These are phyloP conservation scores for Cystofilobasidium bisporidii DNA, from an alignment of 768 basidiomycete genomes.

Conservation along the genomic window DNA sequence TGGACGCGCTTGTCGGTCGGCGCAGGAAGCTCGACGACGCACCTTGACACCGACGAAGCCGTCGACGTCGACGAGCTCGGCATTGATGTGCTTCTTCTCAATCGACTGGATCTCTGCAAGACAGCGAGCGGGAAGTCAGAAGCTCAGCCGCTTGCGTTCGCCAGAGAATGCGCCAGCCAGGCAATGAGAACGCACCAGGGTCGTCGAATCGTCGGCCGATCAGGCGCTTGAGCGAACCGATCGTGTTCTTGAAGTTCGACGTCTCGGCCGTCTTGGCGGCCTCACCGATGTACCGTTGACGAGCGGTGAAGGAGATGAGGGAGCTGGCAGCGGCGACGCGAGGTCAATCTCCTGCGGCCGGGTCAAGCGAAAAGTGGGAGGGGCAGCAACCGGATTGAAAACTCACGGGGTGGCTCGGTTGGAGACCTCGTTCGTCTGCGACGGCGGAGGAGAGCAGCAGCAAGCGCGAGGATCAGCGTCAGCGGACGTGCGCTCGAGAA, in stretches of 20 bases:
- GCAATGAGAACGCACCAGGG: conserved; percentile 16
- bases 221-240: conserved; percentile 83
- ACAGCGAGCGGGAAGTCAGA: background rate
- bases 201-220: conserved; percentile 57
- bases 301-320: conserved; percentile 84
- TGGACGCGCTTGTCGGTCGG: background rate
- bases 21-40: conserved; percentile 35
- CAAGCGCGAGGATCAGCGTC: background rate
- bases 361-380: background rate
- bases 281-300: conserved; percentile 86
- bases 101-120: conserved; percentile 48
- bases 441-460: no score
- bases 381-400: background rate
- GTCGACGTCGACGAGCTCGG: conserved; percentile 69
- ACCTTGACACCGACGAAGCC: conserved; percentile 82
- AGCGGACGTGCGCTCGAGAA: background rate
- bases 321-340: conserved; percentile 49
- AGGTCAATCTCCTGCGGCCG: background rate
- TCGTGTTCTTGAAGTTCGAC: conserved; percentile 94
- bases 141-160: no score
- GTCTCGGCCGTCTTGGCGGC: conserved; percentile 94
- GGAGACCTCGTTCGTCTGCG: conserved; percentile 79
- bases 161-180: background rate
- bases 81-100: conserved; percentile 87
- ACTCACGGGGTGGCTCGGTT: conserved; percentile 92